Percentiles rank a stretch among this genome's conserved stretches.
These are phyloP conservation scores for Fallopia convolvulus DNA, from an alignment of 148 eudicot species.

Conservation along the genomic window DNA sequence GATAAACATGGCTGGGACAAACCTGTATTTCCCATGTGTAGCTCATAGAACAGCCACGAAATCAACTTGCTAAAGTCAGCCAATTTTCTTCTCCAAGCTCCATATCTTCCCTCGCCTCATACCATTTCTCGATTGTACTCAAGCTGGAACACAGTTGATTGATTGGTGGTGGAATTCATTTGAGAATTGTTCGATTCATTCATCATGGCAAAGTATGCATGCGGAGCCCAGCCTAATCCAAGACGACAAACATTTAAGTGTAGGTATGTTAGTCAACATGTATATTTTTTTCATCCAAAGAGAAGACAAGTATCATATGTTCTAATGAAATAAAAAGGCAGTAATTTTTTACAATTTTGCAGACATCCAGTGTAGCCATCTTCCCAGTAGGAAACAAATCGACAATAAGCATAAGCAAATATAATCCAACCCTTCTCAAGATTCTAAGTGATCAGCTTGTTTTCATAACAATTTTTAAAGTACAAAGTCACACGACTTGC, in stretches of 20 bases:
- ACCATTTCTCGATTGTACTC: not conserved
- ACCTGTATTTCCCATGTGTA: not conserved
- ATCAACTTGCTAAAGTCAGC: not conserved
- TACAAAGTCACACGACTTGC: not conserved
- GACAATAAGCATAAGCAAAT: not conserved
- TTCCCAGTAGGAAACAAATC: not conserved
- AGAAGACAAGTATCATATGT: not conserved
- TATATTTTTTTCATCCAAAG: not conserved
- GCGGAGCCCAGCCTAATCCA: constrained; percentile 12
- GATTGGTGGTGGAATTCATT: constrained; percentile 5
- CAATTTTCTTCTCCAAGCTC: constrained; percentile 4
- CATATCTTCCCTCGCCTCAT: not conserved
- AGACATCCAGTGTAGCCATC: not conserved
- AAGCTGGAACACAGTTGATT: not conserved
- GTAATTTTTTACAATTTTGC: not conserved
- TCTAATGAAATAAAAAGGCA: not conserved
- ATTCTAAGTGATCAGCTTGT: not conserved
- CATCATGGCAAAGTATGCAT: constrained; percentile 12
- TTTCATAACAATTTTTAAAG: not conserved
- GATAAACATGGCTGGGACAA: not conserved
- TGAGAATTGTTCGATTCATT: not conserved
- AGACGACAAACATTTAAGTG: not conserved
- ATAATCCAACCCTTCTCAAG: not conserved
- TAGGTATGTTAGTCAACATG: not conserved
- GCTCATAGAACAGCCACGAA: not conserved